Evolutionary conservation across 2,329 filamentous ascomycete genomes (phyloP).

Genomic region (Ustilaginoidea virens): DNA sequence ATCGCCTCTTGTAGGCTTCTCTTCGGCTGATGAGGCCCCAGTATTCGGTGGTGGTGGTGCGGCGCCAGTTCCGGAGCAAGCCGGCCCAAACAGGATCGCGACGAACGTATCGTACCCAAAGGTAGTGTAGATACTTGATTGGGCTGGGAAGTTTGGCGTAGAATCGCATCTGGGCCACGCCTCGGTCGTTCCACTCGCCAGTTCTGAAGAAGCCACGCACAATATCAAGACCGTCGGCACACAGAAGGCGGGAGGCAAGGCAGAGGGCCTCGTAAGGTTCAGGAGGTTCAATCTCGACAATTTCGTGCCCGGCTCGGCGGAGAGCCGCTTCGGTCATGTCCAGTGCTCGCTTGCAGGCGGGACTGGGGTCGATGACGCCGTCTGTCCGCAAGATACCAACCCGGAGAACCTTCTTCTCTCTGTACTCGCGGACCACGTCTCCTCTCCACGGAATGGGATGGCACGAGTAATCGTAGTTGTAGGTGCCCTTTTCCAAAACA

Average conservation of each 20-base stretch:
- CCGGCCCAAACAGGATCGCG: slow-evolving; percentile 66
- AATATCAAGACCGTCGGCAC: slow-evolving; percentile 68
- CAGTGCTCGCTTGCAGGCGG: slow-evolving; percentile 66
- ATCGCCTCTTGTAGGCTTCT: slow-evolving; percentile 61
- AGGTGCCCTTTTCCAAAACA: slow-evolving; percentile 68
- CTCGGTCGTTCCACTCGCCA: slow-evolving; percentile 67
- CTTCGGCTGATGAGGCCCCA: slow-evolving; percentile 68
- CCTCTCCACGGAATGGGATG: slow-evolving; percentile 71
- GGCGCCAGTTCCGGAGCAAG: slow-evolving; percentile 56
- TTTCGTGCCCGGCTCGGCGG: slow-evolving; percentile 56
- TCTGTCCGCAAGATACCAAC: slow-evolving; percentile 69
- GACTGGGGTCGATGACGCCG: slow-evolving; percentile 71
- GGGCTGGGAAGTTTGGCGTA: slow-evolving; percentile 60
- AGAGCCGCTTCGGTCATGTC: slow-evolving; percentile 57
- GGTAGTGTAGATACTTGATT: slow-evolving; percentile 72
- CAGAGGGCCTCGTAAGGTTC: slow-evolving; percentile 59
- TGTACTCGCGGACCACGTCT: slow-evolving; percentile 41
- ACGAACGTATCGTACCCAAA: slow-evolving; percentile 75
- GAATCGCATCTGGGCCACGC: slow-evolving; percentile 58
- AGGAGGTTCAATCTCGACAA: slow-evolving; percentile 48
- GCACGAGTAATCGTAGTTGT: slow-evolving; percentile 76
- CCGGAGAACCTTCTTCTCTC: slow-evolving; percentile 45
- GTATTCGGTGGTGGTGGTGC: slow-evolving; percentile 61
- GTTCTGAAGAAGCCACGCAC: slow-evolving; percentile 62
- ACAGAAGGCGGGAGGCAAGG: slow-evolving; percentile 67